A percentile compares a stretch with the other conserved stretches of the same genome.
Conservation (phyloP, 345 rosid species). For the Populus ilicifolia region DNA sequence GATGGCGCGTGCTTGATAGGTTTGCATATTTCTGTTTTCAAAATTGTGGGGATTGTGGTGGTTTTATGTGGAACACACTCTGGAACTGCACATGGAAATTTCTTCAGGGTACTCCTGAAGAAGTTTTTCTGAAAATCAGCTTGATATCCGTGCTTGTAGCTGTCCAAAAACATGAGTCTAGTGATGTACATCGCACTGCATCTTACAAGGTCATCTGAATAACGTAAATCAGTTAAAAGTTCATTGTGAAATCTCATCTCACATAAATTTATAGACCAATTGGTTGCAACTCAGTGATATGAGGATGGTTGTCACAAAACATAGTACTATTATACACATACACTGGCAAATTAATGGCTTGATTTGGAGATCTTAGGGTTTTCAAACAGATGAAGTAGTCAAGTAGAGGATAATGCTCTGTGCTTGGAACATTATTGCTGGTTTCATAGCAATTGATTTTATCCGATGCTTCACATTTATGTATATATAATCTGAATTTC, state of each 20-base stretch:
- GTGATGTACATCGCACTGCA: neutral
- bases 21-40: conserved; percentile 26
- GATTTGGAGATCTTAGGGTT: neutral
- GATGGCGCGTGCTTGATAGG: conserved; percentile 91
- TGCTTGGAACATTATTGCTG: neutral
- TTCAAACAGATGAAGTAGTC: neutral
- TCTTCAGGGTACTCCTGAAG: neutral
- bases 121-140: neutral
- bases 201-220: neutral
- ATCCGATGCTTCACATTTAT: neutral
- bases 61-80: conserved; percentile 5
- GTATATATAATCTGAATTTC: neutral
- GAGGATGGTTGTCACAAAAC: too few relatives aligned
- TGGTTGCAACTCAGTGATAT: too few relatives aligned
- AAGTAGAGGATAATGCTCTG: neutral
- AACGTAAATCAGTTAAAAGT: neutral
- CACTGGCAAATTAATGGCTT: neutral
- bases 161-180: neutral
- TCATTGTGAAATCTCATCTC: neutral
- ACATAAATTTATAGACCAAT: too few relatives aligned
- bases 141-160: neutral
- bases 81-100: neutral
- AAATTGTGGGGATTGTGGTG: neutral
- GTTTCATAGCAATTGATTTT: neutral
- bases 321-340: too few relatives aligned